These are phyloP conservation scores for Chlamydomonas applanata DNA, from an alignment of 139 green algal genomes.

Conservation along the genomic window DNA sequence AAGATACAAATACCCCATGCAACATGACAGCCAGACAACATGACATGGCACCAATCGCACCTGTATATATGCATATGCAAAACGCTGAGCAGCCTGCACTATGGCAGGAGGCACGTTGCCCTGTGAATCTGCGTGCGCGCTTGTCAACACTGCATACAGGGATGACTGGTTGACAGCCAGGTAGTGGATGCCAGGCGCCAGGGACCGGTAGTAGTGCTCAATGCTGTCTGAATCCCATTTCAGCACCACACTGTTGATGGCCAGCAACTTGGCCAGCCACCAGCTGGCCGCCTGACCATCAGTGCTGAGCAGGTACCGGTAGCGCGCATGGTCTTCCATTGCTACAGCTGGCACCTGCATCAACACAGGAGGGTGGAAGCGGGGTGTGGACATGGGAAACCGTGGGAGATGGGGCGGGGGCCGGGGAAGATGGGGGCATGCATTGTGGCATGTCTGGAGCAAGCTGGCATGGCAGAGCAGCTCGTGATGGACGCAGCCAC, in stretches of 20 bases:
- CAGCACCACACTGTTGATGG: conserved; percentile 31
- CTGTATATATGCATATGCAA: conserved; percentile 20
- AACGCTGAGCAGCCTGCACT: not conserved
- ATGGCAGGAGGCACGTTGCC: not conserved
- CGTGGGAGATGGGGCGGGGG: too few species aligned
- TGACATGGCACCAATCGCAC: not conserved
- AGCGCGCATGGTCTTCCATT: conserved; percentile 42
- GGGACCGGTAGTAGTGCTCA: conserved; percentile 40
- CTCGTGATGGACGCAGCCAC: not conserved
- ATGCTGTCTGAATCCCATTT: conserved; percentile 25
- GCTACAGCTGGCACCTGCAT: conserved; percentile 32
- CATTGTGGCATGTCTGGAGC: too few species aligned
- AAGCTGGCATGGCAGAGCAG: too few species aligned
- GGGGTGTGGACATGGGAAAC: too few species aligned
- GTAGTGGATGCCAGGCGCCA: conserved; percentile 18
- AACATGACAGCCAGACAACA: not conserved
- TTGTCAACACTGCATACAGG: conserved; percentile 1
- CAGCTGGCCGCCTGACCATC: conserved; percentile 42
- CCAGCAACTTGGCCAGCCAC: conserved; percentile 47
- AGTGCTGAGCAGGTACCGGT: conserved; percentile 38
- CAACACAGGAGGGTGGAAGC: too few species aligned
- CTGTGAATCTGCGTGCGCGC: not conserved
- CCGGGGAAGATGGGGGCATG: too few species aligned
- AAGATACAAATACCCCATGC: too few species aligned
- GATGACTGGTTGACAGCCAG: conserved; percentile 25